Base-by-base conservation (phyloP, 768 basidiomycete genomes). In the Mycena vitilis region DNA sequence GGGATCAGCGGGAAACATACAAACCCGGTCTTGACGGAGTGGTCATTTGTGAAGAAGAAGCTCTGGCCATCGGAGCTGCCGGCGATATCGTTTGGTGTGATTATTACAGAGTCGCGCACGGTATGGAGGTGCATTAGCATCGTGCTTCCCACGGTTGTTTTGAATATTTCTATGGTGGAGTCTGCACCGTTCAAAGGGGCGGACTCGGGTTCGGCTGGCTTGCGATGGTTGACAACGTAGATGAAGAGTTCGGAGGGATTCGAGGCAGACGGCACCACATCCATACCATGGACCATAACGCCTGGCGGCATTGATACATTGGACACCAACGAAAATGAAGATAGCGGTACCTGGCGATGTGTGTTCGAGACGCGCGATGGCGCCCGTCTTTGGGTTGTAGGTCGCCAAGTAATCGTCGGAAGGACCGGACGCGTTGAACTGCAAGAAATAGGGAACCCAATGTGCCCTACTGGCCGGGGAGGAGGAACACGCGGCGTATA, bases 41-140 rank as follows among this genome's bases (percentile, higher is more conserved):
- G 83, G 66, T 92, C 90, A 72, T 94, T 94, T 37, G 91, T 91
- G 74, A 93, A 87, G 75, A 87, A 88, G 65, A 93, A 88, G 45
- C 85, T 86, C 66, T 85, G 80, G 34, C 90, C 90, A 69, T 92
- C 89, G 4, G 86, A 75, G 37, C 82, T 84, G 36, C 92, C 91
- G n/a, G 88, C 85, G 16, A 94, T 61, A 73, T 93, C 92, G 73
- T 93, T 94, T 2, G 93, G 93, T 6, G 90, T 87, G 13, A 84
- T 47, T 25, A 94, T 82, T 13, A 86, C 75, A 9, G 84, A 80
- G 73, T 90, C 84, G 42, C 83, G 77, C 22, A 93, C 78, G 5
- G 93, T 93, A 66, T 77, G 82, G 30, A 93, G 75, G 73, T 92
- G 87, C 6, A 76, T 80, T 56, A 92, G 71, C 2, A 73, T 79